Evolutionary conservation across 2,329 filamentous ascomycete genomes (phyloP), one percentile per base, ranked within the genome.

Genomic region (Cladosporium sphaerospermum): DNA sequence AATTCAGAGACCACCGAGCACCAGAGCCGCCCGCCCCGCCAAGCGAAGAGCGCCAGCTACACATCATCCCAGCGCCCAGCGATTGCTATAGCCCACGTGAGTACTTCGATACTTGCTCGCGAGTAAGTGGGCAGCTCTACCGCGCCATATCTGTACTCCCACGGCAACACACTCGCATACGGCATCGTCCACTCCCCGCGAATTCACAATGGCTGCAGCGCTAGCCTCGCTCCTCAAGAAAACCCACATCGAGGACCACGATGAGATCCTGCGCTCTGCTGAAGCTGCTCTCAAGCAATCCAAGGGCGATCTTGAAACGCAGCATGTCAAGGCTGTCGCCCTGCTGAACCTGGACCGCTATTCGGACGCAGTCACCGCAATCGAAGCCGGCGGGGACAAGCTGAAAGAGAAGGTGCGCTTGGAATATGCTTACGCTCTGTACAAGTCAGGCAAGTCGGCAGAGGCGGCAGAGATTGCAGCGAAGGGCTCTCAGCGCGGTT

Each of bases 331-430:
- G 56, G 78, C 86, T 11, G 79, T 92, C 42, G 87, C 88, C 18
- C 78, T 93, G 16, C 76, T 93, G 58, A 89, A 90, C 67, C 81
- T 93, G 61, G 89, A 93, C 70, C 85, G 88, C 54, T 93, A 86
- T 69, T 81, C 87, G 54, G 88, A 93, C 68, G 87, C 86, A 43
- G 74, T 89, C 45, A 81, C 82, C 55, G 78, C 82, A 52, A 78
- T 92, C 55, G 79, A 83, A 55, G 80, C 83, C 34, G 82, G 77
- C 14, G 82, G 83, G 45, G 74, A 79, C 54, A 75, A 73, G 58
- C 71, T 91, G 54, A 80, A 84, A 65, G 73, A 79, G 37, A 71
- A 72, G 54, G 88, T 84, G 59, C 64, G 72, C 13, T 75, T 91
- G 41, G 88, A 91, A 69, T 84, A 84, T 66, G 81, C 86, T 2